Evolutionary conservation across 805 yeast genomes (phyloP).

Genomic region (Candida berthetii): DNA sequence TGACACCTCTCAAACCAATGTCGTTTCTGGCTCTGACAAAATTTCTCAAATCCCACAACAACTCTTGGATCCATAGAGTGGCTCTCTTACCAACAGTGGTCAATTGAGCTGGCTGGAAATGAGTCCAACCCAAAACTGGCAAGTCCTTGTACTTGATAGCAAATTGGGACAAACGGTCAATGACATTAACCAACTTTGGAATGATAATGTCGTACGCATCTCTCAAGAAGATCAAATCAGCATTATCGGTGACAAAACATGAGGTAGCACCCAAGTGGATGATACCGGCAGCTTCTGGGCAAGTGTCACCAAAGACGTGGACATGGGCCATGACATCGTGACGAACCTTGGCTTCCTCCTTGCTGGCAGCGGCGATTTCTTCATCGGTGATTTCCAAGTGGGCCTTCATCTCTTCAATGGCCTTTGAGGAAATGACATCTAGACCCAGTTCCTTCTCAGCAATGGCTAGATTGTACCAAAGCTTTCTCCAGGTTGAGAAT

Average conservation of each 20-base stretch:
- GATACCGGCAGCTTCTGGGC: slow-evolving; percentile 96
- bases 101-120: slow-evolving; percentile 98
- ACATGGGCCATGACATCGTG: slow-evolving; percentile 99
- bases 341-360: slow-evolving; percentile 95
- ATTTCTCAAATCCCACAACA: slow-evolving; percentile 96
- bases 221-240: slow-evolving; percentile 92
- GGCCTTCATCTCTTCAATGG: slow-evolving; percentile 75
- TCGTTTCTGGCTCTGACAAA: slow-evolving; percentile 95
- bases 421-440: slow-evolving; percentile 80
- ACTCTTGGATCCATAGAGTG: slow-evolving; percentile 95
- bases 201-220: slow-evolving; percentile 92
- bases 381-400: slow-evolving; percentile 86
- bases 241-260: slow-evolving; percentile 96
- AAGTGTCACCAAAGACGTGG: slow-evolving; percentile 85
- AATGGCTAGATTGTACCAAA: slow-evolving; percentile 91
- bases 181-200: slow-evolving; percentile 94
- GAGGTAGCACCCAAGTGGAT: slow-evolving; percentile 98
- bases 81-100: slow-evolving; percentile 99
- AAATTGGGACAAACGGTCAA: slow-evolving; percentile 81
- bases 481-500: slow-evolving; percentile 96
- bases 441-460: slow-evolving; percentile 94
- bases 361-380: slow-evolving; percentile 82
- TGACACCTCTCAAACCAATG: slow-evolving; percentile 94
- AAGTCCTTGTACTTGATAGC: slow-evolving; percentile 90
- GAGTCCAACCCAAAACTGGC: slow-evolving; percentile 99